phyloP scores from a whole-genome alignment of 371 early-diverging fungal genomes.

The Saksenaea vasiformis region DNA sequence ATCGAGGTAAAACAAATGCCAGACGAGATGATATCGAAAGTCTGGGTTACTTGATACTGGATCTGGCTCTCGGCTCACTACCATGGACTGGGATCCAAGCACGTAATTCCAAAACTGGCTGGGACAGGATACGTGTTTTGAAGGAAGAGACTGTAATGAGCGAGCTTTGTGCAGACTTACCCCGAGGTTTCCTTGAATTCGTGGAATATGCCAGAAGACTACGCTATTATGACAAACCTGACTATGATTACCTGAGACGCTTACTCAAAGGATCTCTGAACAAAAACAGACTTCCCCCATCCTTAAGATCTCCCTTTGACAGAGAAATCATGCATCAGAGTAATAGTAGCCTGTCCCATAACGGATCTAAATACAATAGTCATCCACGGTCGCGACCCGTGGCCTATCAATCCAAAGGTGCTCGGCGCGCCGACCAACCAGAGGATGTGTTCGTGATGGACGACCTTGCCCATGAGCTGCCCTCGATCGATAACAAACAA shows the following conservation, averaged over 20 bases:
- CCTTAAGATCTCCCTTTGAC: constrained; percentile 16
- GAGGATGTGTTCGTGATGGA: constrained; percentile 1
- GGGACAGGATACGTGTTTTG: constrained; percentile 63
- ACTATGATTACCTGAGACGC: constrained; percentile 72
- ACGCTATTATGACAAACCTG: constrained; percentile 88
- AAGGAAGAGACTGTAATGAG: constrained; percentile 54
- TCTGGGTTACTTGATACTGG: constrained; percentile 60
- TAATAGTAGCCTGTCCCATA: background rate
- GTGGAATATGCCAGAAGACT: constrained; percentile 78
- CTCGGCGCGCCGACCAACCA: background rate
- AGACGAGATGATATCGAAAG: constrained; percentile 68
- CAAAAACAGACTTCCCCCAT: constrained; percentile 24
- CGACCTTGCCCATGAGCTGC: background rate
- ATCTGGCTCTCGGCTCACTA: constrained; percentile 54
- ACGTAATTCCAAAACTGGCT: constrained; percentile 55
- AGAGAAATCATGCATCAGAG: background rate
- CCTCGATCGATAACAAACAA: background rate
- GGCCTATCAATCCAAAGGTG: background rate
- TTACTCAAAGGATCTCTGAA: constrained; percentile 39
- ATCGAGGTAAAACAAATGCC: constrained; percentile 56
- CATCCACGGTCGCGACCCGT: background rate
- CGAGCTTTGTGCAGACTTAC: constrained; percentile 60
- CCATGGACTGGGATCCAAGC: constrained; percentile 70
- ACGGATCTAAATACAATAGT: background rate
- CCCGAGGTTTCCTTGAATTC: constrained; percentile 58